Evolutionary conservation across 176 grass and related monocot genomes (phyloP), one percentile per base, ranked within the genome.

Genomic region (Hordeum marinum): DNA sequence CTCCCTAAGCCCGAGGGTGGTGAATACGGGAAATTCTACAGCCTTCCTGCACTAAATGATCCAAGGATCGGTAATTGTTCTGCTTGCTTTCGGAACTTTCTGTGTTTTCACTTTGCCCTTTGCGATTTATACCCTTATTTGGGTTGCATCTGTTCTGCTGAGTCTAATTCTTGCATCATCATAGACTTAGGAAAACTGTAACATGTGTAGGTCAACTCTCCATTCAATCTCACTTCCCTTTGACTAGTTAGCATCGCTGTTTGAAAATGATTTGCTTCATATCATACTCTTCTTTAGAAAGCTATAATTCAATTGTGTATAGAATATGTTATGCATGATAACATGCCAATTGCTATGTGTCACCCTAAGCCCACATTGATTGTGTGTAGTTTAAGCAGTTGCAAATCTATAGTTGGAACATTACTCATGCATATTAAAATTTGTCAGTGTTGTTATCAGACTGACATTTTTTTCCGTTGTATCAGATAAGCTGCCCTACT

Each of bases 1-100:
- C 94, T 96, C 82, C 84, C 89, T 34, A 93, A 93, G 81, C 86
- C 89, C 1, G 84, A 63, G 9, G 94, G 89, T 34, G 94, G 94
- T 45, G 94, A 96, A 93, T 91, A 85, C 65, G 94, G 94, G 5
- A 96, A 93, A 58, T 96, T 85, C 78, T 96, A 87, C 86, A 93
- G 87, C 84, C 86, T 96, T 36, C 87, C 91, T 72, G 84, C 87
- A 63, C 84, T 96, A 41, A 91, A 91, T 83, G 94, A 96, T 69
- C 87, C 94, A 84, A 91, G 94, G 63, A 91, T 96, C 2, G 91
- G 94, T 96, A 96, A 80, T 63, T 66, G 0, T 43, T 75, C 3
- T 77, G 13, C 45, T 32, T 72, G 8, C 2, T 72, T 85, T 65
- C 46, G 31, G 1, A 57, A 43, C 54, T 60, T 57, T 58, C 6